Evolutionary conservation across 495 filamentous ascomycete species (phyloP).

Genomic region (Penicillium coprophilum): DNA sequence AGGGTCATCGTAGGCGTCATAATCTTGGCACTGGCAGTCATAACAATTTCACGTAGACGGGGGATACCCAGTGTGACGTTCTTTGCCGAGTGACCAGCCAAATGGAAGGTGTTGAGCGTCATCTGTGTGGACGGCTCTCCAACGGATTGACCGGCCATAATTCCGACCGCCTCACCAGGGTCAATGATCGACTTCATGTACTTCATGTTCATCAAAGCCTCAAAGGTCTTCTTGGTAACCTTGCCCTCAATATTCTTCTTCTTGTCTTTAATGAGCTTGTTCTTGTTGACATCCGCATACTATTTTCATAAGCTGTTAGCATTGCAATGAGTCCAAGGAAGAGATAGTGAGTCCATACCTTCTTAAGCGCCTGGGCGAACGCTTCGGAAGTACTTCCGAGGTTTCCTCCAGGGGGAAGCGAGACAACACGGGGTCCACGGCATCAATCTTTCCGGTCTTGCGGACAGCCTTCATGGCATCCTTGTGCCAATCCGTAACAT

Average conservation of each 20-base stretch:
- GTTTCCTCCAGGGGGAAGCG: conserved; percentile 72
- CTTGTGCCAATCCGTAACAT: conserved; percentile 58
- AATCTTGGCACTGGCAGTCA: conserved; percentile 89
- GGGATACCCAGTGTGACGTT: conserved; percentile 99
- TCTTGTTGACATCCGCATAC: conserved; percentile 75
- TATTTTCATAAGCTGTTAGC: conserved; percentile 32
- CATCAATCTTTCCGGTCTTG: conserved; percentile 64
- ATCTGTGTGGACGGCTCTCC: conserved; percentile 98
- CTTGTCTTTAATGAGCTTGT: conserved; percentile 76
- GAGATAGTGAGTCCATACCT: conserved; percentile 37
- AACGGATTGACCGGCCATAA: conserved; percentile 93
- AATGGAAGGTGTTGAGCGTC: conserved; percentile 99
- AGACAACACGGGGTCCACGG: conserved; percentile 74
- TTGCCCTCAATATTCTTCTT: conserved; percentile 56
- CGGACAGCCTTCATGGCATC: conserved; percentile 75
- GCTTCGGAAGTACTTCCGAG: conserved; percentile 86
- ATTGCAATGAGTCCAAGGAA: not conserved
- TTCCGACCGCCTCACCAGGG: conserved; percentile 95
- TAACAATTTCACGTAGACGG: conserved; percentile 93
- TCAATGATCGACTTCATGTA: conserved; percentile 93
- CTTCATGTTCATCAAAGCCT: conserved; percentile 81
- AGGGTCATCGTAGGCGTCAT: conserved; percentile 93
- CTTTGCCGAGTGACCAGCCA: conserved; percentile 96
- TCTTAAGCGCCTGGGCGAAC: conserved; percentile 65
- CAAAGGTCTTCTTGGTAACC: conserved; percentile 71